A percentile compares a stretch with the other conserved stretches of the same genome.
Conservation (phyloP, 140 eudicot species). For the Anethum foeniculum region DNA sequence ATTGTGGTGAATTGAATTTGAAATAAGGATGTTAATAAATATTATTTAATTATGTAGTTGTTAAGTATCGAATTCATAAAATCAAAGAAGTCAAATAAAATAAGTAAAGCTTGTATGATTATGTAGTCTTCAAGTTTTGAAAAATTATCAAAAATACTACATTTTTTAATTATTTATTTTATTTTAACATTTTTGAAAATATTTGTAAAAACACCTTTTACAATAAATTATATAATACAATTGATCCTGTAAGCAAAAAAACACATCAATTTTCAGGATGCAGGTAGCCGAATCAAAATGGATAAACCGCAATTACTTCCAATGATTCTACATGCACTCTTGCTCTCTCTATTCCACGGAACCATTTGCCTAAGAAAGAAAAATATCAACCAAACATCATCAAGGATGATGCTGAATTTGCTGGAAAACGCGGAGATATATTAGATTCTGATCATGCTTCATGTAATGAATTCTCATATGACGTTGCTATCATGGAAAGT, state of each 20-base stretch:
- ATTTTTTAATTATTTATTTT: too few relatives aligned
- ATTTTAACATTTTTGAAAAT: too few relatives aligned
- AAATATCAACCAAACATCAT: background rate
- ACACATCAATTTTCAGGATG: background rate
- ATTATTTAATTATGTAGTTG: too few relatives aligned
- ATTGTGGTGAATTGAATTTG: too few relatives aligned
- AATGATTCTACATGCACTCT: background rate
- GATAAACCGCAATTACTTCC: background rate
- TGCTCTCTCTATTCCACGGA: background rate
- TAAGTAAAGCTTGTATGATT: too few relatives aligned
- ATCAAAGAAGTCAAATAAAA: too few relatives aligned
- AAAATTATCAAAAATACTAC: too few relatives aligned
- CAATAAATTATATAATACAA: background rate
- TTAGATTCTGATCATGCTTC: background rate
- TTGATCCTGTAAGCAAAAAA: background rate
- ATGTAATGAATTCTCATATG: background rate
- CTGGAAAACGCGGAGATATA: background rate
- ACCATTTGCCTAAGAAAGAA: background rate
- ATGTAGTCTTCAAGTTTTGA: too few relatives aligned
- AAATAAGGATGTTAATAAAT: too few relatives aligned
- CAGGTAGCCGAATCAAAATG: background rate
- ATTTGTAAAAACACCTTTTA: too few relatives aligned
- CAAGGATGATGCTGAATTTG: background rate
- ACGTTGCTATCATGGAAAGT: background rate
- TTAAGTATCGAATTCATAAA: too few relatives aligned